phyloP scores from a whole-genome alignment of 2,329 filamentous ascomycete genomes.

The Penicillium sp. region DNA sequence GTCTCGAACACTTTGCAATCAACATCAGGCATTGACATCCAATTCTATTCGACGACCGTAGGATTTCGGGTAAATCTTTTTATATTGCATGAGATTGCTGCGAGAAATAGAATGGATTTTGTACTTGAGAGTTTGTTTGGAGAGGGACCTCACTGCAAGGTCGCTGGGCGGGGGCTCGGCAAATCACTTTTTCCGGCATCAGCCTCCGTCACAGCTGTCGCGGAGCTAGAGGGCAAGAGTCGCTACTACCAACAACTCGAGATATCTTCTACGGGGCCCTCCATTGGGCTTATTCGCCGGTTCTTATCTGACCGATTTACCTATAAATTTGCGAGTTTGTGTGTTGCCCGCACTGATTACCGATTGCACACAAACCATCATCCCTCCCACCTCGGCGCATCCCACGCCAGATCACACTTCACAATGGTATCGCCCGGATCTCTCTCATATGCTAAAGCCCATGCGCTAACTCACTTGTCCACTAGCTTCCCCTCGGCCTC shows the following conservation, averaged over 20 bases:
- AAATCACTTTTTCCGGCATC: conserved; percentile 26
- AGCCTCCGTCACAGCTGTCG: conserved; percentile 22
- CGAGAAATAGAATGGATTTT: no score
- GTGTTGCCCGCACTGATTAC: conserved; percentile 7
- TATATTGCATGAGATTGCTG: neutral
- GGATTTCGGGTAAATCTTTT: no score
- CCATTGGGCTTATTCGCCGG: neutral
- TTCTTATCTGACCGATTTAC: neutral
- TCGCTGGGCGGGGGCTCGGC: conserved; percentile 16
- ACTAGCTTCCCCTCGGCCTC: conserved; percentile 69
- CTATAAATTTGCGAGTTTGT: neutral
- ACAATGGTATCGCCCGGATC: conserved; percentile 20
- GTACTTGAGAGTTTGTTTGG: no score
- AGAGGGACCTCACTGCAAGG: neutral
- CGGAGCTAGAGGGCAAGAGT: conserved; percentile 23
- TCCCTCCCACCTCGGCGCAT: conserved; percentile 28
- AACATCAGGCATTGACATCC: neutral
- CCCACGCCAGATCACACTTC: conserved; percentile 17
- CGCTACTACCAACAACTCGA: conserved; percentile 13
- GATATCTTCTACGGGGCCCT: conserved; percentile 4
- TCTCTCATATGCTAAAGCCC: neutral
- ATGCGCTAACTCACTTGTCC: conserved; percentile 7
- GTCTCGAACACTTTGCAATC: neutral
- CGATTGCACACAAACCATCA: conserved; percentile 4
- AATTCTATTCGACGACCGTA: neutral